Evolutionary conservation across 768 basidiomycete species (phyloP), one percentile per base, ranked within the genome.

Genomic region (Terana coerulea): DNA sequence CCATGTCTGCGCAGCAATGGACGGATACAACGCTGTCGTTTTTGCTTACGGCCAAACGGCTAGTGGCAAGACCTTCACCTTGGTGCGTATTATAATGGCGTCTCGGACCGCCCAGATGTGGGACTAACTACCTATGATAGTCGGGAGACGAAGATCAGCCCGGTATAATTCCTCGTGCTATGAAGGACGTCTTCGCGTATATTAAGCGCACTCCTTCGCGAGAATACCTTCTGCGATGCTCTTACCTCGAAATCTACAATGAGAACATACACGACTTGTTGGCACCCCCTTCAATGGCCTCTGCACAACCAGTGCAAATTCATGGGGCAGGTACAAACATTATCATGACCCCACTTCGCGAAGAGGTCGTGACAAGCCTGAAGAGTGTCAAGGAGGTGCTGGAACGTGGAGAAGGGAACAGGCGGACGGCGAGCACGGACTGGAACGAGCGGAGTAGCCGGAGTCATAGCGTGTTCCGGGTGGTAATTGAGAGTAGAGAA

Each of bases 171-270:
- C 95, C 94, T 2, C 83, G 90, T 24, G 84, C 95, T 0, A 88
- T 98, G 81, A 83, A 85, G 50, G 95, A 98, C 55, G 85, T 99
- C 1, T 98, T 98, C 67, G 76, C 78, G 0, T 85, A 80, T 64
- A 95, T 95, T 66, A 80, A 81, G 34, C 75, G 76, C 42, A 91
- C 89, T 0, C 80, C 89, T 0, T 73, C 79, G 26, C 79, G 95
- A 34, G 92, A 95, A 63, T 98, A 93, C 68, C 81, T 98, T n/a
- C 78, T 99, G 7, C 84, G 95, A 15, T 95, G 94, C 64, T 91
- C 91, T 6, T 98, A 98, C 65, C 83, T 99, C 45, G 97, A 98
- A 64, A 94, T 99, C 41, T 99, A 98, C 74, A 99, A 98, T 68
- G 92, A 95, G 64, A 77, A 79, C 0, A 86, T 95, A 42, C 79